A percentile compares a stretch with the other conserved stretches of the same genome.
Conservation (phyloP, 768 basidiomycete species). For the Suillus paluster region DNA sequence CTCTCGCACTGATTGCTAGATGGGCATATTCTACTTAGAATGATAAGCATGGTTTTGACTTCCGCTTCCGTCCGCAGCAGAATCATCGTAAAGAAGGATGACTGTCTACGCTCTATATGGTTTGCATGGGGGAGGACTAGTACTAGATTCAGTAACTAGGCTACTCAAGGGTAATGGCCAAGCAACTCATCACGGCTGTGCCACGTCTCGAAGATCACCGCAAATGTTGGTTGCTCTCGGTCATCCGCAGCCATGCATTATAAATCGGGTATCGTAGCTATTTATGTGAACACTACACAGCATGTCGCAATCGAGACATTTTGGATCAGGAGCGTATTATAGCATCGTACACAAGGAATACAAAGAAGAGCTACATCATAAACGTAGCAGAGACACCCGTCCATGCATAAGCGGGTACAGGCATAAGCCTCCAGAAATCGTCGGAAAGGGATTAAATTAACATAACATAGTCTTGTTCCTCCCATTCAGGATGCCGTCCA, state of each 20-base stretch:
- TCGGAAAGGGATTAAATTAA: neutral
- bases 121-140: too few species aligned
- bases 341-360: neutral
- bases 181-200: neutral
- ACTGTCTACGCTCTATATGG: too few species aligned
- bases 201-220: neutral
- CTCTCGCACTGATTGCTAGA: neutral
- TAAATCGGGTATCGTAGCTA: neutral
- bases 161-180: neutral
- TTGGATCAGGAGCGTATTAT: constrained; percentile 1
- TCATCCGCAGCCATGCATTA: neutral
- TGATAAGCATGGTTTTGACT: too few species aligned
- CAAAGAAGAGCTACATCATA: constrained; percentile 2
- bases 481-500: constrained; percentile 3
- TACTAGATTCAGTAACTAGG: too few species aligned
- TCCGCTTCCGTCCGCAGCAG: too few species aligned
- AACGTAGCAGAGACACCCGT: constrained; percentile 6
- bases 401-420: neutral
- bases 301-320: neutral
- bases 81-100: too few species aligned
- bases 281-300: neutral
- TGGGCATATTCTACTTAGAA: too few species aligned
- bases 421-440: constrained; percentile 9
- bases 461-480: constrained; percentile 9
- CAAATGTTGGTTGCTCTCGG: neutral